Percentiles rank a stretch among this genome's conserved stretches.
Evolutionary conservation across 2,329 filamentous ascomycete genomes (phyloP).

Genomic region (Paraphoma chrysanthemicola): DNA sequence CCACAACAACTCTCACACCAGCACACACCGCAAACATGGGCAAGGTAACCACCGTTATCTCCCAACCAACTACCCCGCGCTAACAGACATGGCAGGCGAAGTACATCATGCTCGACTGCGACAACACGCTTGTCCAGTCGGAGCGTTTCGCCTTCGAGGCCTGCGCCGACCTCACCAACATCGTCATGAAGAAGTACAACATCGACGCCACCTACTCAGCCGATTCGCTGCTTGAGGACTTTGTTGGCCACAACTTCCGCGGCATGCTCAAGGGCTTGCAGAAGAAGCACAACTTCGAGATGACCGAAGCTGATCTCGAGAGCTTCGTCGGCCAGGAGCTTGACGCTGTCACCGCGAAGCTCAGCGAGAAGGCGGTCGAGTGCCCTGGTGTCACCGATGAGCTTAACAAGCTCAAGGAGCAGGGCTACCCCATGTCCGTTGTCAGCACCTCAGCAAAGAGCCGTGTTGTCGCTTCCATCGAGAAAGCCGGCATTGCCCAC

Average conservation of each 20-base stretch:
- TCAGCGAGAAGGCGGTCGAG: constrained; percentile 70
- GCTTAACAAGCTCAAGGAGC: constrained; percentile 69
- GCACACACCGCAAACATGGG: constrained; percentile 36
- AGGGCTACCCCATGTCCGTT: constrained; percentile 77
- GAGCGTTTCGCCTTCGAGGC: constrained; percentile 92
- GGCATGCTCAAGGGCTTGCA: constrained; percentile 84
- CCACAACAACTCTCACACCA: constrained; percentile 11
- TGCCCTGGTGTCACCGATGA: constrained; percentile 73
- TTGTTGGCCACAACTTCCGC: constrained; percentile 93
- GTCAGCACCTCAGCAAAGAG: constrained; percentile 82
- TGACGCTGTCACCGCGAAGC: constrained; percentile 81
- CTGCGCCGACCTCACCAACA: constrained; percentile 86
- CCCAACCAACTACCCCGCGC: constrained; percentile 26
- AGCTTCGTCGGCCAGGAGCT: constrained; percentile 78
- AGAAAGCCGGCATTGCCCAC: constrained; percentile 79
- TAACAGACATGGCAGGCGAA: constrained; percentile 47
- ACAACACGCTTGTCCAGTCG: constrained; percentile 94
- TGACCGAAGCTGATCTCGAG: constrained; percentile 73
- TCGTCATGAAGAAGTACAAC: constrained; percentile 74
- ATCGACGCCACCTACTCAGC: constrained; percentile 77
- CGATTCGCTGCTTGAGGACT: constrained; percentile 79
- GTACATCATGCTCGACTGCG: constrained; percentile 63
- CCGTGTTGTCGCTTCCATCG: constrained; percentile 77
- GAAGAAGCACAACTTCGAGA: constrained; percentile 75
- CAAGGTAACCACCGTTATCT: constrained; percentile 28